These are phyloP conservation scores for Melanogaster broomeanus DNA, from an alignment of 768 basidiomycete genomes.

Conservation along the genomic window DNA sequence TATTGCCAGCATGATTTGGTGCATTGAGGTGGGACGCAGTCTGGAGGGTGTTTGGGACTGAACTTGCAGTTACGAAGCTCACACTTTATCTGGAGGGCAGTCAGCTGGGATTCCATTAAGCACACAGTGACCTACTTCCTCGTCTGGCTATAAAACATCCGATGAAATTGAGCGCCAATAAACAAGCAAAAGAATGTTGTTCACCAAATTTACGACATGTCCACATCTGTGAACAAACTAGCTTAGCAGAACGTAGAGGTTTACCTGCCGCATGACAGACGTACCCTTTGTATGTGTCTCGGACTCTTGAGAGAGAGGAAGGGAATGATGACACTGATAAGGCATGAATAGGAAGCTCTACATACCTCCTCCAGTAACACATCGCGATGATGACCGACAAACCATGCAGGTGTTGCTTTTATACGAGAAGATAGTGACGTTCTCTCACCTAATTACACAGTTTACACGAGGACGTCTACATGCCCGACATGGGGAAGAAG, in stretches of 20 bases:
- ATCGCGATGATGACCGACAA: slow-evolving; percentile 32
- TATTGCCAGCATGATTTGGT: slow-evolving; percentile 69
- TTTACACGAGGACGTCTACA: slow-evolving; percentile 28
- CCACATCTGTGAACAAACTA: slow-evolving; percentile 44
- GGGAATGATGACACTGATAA: slow-evolving; percentile 20
- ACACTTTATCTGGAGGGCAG: slow-evolving; percentile 57
- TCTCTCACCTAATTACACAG: slow-evolving; percentile 32
- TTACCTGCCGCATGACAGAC: slow-evolving; percentile 13
- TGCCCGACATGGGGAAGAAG: slow-evolving; percentile 30
- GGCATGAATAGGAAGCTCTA: slow-evolving; percentile 1
- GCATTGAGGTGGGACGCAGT: slow-evolving; percentile 54
- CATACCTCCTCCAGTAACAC: slow-evolving; percentile 66
- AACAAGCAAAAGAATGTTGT: slow-evolving; percentile 11
- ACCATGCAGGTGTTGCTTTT: slow-evolving; percentile 21
- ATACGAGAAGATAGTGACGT: slow-evolving; percentile 25
- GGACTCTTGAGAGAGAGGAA: slow-evolving; percentile 43
- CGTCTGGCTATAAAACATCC: slow-evolving; percentile 47
- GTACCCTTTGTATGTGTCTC: slow-evolving; percentile 55
- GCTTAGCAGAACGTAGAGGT: slow-evolving; percentile 4
- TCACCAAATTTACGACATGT: slow-evolving; percentile 52
- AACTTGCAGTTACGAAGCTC: slow-evolving; percentile 62
- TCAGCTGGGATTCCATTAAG: slow-evolving; percentile 11
- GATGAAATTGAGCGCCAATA: slow-evolving; percentile 7
- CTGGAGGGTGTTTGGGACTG: slow-evolving; percentile 53
- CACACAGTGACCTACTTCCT: slow-evolving; percentile 43